phyloP scores from a whole-genome alignment of 306 rosid species.

The Castanea crenata region DNA sequence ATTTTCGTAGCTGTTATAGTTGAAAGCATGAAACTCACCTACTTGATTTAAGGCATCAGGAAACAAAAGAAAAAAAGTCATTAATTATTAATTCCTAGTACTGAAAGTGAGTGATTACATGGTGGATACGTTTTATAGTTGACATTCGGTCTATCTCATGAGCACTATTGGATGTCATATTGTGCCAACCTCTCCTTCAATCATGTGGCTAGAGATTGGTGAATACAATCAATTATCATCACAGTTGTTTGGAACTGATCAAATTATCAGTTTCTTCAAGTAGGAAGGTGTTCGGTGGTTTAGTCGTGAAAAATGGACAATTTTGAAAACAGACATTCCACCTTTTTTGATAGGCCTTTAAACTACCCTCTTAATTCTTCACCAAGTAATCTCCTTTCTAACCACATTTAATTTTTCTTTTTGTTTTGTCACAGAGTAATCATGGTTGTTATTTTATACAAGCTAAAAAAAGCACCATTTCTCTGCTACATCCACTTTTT shows the following conservation, averaged over 20 bases:
- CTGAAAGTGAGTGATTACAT: background rate
- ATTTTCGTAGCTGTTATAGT: background rate
- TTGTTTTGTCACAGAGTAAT: background rate
- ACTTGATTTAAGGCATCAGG: background rate
- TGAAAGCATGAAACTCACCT: background rate
- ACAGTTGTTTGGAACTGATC: background rate
- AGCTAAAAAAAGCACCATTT: background rate
- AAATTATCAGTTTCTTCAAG: background rate
- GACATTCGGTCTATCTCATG: background rate
- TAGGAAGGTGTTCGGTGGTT: conserved; percentile 37
- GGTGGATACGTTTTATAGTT: background rate
- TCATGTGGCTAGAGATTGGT: background rate
- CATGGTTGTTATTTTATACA: background rate
- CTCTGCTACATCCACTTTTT: background rate
- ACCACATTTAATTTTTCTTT: conserved; percentile 2
- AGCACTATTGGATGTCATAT: background rate
- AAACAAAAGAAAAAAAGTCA: background rate
- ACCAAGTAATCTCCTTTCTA: conserved; percentile 39
- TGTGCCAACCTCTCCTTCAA: background rate
- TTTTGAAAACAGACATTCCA: conserved; percentile 48
- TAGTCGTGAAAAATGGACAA: conserved; percentile 30
- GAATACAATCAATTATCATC: background rate
- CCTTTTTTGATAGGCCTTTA: conserved; percentile 55
- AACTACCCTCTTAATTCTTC: conserved; percentile 52
- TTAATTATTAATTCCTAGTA: background rate